Evolutionary conservation across 345 rosid genomes (phyloP).

Genomic region (Angophora floribunda): DNA sequence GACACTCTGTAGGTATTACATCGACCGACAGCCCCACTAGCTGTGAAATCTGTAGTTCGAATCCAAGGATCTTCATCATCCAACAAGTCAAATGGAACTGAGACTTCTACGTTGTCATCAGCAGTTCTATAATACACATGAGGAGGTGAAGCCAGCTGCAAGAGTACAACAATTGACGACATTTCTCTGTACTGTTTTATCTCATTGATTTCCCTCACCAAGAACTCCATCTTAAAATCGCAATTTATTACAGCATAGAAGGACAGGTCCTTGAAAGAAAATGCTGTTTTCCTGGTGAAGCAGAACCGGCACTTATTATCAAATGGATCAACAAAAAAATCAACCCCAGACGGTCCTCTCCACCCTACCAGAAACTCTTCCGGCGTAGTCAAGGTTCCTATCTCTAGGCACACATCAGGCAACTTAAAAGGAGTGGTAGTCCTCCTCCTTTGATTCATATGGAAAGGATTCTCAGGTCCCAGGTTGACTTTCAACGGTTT

Average conservation of each 20-base stretch:
- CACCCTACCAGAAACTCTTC: constrained; percentile 59
- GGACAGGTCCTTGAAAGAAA: constrained; percentile 43
- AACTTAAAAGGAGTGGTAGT: constrained; percentile 41
- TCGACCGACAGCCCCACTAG: constrained; percentile 70
- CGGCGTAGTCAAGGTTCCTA: constrained; percentile 44
- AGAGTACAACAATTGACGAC: constrained; percentile 29
- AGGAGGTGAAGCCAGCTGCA: constrained; percentile 75
- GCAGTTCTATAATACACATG: constrained; percentile 80
- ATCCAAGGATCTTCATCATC: constrained; percentile 99
- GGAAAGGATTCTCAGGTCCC: constrained; percentile 67
- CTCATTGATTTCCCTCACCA: constrained; percentile 60
- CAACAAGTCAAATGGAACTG: constrained; percentile 51
- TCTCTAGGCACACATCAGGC: constrained; percentile 47
- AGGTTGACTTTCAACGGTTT: constrained; percentile 51
- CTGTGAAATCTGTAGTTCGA: constrained; percentile 79
- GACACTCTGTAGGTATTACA: constrained; percentile 55
- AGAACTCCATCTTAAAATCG: constrained; percentile 73
- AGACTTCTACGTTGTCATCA: constrained; percentile 54
- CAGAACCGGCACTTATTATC: constrained; percentile 68
- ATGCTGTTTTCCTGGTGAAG: constrained; percentile 58
- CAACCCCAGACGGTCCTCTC: constrained; percentile 47
- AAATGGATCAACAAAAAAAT: constrained; percentile 83
- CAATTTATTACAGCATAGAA: constrained; percentile 64
- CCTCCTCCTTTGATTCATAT: constrained; percentile 61
- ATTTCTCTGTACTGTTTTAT: constrained; percentile 32